phyloP scores from a whole-genome alignment of 768 basidiomycete genomes.

The Royoungia palumana region DNA sequence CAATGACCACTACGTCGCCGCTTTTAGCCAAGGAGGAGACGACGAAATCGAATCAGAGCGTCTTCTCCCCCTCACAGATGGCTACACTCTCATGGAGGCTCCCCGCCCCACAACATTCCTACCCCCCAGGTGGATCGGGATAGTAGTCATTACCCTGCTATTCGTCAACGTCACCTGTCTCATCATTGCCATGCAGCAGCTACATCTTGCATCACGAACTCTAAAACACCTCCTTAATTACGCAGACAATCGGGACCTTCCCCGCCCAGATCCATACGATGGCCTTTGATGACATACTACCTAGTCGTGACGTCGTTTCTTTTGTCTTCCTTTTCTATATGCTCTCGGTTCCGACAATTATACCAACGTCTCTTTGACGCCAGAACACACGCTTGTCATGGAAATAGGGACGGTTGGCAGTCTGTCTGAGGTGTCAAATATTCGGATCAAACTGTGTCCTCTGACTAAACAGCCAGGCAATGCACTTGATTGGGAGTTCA shows the following conservation, averaged over 20 bases:
- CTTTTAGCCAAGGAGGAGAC: slow-evolving; percentile 8
- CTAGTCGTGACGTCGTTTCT: neutral
- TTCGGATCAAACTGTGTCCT: slow-evolving; percentile 5
- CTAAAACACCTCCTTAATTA: slow-evolving; percentile 17
- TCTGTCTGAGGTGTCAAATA: neutral
- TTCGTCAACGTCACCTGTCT: slow-evolving; percentile 24
- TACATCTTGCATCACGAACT: slow-evolving; percentile 14
- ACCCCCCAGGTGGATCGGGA: slow-evolving; percentile 9
- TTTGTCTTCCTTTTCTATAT: neutral
- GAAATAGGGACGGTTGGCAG: neutral
- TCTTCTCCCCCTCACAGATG: slow-evolving; percentile 10
- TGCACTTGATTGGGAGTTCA: neutral
- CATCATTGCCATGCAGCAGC: slow-evolving; percentile 13
- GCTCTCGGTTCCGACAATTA: neutral
- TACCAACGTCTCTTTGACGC: neutral
- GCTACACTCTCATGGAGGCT: slow-evolving; percentile 3
- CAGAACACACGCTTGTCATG: too few species aligned
- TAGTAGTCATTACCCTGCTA: slow-evolving; percentile 20
- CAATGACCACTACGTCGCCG: slow-evolving; percentile 7
- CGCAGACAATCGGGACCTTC: slow-evolving; percentile 26
- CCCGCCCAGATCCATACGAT: slow-evolving; percentile 31
- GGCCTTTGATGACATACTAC: slow-evolving; percentile 20
- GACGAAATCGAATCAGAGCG: slow-evolving; percentile 16
- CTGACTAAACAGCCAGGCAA: neutral
- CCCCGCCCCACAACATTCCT: neutral